Conservation (phyloP, 2,329 filamentous ascomycete genomes). For the Monosporascus cannonballus region DNA sequence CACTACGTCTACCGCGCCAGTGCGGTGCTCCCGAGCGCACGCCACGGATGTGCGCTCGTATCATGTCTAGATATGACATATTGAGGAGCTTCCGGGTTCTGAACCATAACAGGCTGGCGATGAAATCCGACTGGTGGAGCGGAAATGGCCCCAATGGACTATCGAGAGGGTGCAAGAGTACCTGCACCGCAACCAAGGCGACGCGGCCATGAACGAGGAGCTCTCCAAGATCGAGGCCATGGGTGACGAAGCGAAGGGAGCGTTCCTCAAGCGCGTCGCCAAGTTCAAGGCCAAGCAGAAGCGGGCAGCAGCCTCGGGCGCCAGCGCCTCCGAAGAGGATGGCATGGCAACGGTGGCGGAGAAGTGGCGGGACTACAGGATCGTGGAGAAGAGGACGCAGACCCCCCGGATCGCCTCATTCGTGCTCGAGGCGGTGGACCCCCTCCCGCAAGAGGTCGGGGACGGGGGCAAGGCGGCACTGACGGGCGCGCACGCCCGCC, state of each 20-base stretch:
- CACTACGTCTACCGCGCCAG: neutral
- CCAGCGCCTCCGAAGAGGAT: neutral
- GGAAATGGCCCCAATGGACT: slow-evolving; percentile 54
- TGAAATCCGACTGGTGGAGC: slow-evolving; percentile 47
- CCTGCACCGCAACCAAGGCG: slow-evolving; percentile 46
- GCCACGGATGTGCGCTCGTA: no score
- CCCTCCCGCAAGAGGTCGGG: slow-evolving; percentile 20
- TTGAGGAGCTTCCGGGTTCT: neutral
- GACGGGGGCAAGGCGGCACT: slow-evolving; percentile 25
- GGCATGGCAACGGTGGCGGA: slow-evolving; percentile 13
- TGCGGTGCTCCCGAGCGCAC: no score
- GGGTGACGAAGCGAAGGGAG: slow-evolving; percentile 39
- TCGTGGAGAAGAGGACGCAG: slow-evolving; percentile 44
- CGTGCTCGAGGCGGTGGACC: slow-evolving; percentile 39
- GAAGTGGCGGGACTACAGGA: slow-evolving; percentile 38
- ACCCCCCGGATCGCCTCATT: slow-evolving; percentile 47
- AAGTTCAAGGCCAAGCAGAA: slow-evolving; percentile 32
- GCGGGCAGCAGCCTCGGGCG: slow-evolving; percentile 11
- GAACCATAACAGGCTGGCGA: slow-evolving; percentile 38
- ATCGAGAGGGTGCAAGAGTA: slow-evolving; percentile 58
- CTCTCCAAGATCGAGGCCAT: slow-evolving; percentile 46
- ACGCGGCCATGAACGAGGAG: slow-evolving; percentile 45
- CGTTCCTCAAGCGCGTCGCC: slow-evolving; percentile 46
- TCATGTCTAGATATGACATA: no score
- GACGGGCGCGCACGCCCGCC: slow-evolving; percentile 46